Base-by-base conservation (phyloP, 2,329 filamentous ascomycete genomes). In the Sporothrix protearum region DNA sequence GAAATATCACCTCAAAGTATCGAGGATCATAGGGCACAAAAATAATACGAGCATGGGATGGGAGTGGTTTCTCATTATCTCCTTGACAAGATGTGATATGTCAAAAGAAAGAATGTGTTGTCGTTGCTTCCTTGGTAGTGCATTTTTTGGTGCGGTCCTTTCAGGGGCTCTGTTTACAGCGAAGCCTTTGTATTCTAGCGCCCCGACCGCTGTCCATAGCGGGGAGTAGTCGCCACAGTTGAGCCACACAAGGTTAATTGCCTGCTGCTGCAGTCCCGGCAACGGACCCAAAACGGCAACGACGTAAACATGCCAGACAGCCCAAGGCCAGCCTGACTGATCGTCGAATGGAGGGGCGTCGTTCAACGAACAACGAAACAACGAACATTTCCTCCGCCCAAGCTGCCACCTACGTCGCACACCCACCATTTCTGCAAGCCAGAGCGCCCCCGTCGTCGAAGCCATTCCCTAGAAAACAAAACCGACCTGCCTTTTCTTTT, bases 201-300 rank as follows among this genome's bases (percentile, higher is more conserved):
- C 33, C 10, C 28, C n/a, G 59, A 25, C 25, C 45, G 63, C 55
- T n/a, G 6, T 22, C 28, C 19, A 19, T 14, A 10, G 19, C 33
- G 33, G 16, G 8, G 14, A 12, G 22, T 10, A 22, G 45, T 49
- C 68, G 61, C 61, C 71, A 70, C 68, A 68, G 33, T 57, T 71
- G 53, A 61, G 63, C 64, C 63, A 68, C 70, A 33, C 4, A 42
- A 42, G 61, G 25, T 66, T 47, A n/a, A 28, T 30, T 66, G 39
- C 42, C 49, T 45, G 42, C n/a, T 36, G n/a, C 36, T 63, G 64
- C 57, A 69, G 69, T 71, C 74, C 73, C 57, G 68, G 74, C 74
- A 75, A 75, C 74, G 51, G 66, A 22, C 73, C 73, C 63, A 72
- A 74, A 74, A 68, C 63, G 71, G 74, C 64, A 75, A 74, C 71